Evolutionary conservation across 192 early-diverging fungal species (phyloP), one percentile per base, ranked within the genome.

Genomic region (Chytriomyces sp.): DNA sequence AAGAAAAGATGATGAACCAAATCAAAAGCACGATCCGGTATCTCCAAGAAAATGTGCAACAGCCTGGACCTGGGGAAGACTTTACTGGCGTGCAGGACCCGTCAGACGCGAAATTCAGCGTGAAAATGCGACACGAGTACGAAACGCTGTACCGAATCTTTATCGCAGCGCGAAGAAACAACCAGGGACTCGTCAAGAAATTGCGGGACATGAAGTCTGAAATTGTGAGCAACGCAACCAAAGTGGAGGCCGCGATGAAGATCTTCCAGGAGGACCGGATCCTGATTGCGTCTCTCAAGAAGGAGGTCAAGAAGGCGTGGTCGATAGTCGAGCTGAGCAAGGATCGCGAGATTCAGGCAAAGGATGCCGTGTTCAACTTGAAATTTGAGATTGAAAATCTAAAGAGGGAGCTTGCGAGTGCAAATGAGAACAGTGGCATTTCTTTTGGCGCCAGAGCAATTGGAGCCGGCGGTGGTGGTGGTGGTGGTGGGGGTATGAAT

Each of bases 281-380:
- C 10, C 46, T 74, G 60, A 85, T 86, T 67, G 77, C 80, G 9
- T 69, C 77, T 26, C 64, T 89, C 66, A 82, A 83, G 61, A 89
- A 86, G 64, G 87, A 89, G 68, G 69, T 89, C 26, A 79, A 81
- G 63, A 86, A 86, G 73, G 85, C 86, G 0, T 89, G 87, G 87
- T 86, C 82, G 45, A 72, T 83, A 65, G 85, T 89, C 45, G 86
- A 89, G 77, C 71, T 76, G 46, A 69, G 65, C 10, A 59, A 67
- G 7, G 85, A 89, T 61, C 82, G 83, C 48, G 86, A 86, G 59
- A 50, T 67, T 6, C 66, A 80, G 47, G 77, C 82, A 11, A 89
- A 87, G 62, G 84, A 87, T 24, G 76, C 78, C n/a, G 81, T 87
- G 20, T 66, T 81, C 2, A 68, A 73, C 13, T 50, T 89, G 18